Percentiles rank a stretch among this genome's conserved stretches.
phyloP scores from a whole-genome alignment of 441 rosid genomes.

The Biscutella laevigata region DNA sequence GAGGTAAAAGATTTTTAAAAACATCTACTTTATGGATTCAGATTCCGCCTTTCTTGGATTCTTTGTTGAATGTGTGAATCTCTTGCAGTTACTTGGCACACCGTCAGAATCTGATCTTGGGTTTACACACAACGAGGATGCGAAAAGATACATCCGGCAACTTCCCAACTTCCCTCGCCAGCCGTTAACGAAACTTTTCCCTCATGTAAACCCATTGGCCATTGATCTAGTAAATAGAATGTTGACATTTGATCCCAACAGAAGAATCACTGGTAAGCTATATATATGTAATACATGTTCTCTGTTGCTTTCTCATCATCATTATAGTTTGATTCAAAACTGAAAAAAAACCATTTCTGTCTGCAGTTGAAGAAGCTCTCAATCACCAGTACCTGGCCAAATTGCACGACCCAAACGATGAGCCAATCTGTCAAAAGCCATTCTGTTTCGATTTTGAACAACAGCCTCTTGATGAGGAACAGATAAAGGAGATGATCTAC shows the following conservation, averaged over 20 bases:
- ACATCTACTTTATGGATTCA: neutral
- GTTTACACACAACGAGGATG: conserved; percentile 74
- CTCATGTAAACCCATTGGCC: conserved; percentile 72
- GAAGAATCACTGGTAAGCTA: conserved; percentile 78
- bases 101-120: conserved; percentile 86
- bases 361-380: conserved; percentile 84
- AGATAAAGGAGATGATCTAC: conserved; percentile 84
- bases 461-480: conserved; percentile 69
- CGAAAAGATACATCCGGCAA: conserved; percentile 71
- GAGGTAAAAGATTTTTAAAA: conserved; percentile 34
- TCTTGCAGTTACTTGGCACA: conserved; percentile 80
- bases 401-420: conserved; percentile 76
- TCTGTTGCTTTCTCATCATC: neutral
- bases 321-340: neutral
- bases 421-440: conserved; percentile 62
- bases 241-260: conserved; percentile 86
- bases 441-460: conserved; percentile 88
- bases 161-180: conserved; percentile 66
- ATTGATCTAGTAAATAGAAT: conserved; percentile 77
- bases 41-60: neutral
- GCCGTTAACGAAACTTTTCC: conserved; percentile 45
- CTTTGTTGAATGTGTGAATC: conserved; percentile 7
- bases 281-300: neutral
- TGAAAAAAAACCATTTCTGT: conserved; percentile 14
- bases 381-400: conserved; percentile 77